Conservation (phyloP, 2,329 filamentous ascomycete genomes). For the Alternaria dauci region DNA sequence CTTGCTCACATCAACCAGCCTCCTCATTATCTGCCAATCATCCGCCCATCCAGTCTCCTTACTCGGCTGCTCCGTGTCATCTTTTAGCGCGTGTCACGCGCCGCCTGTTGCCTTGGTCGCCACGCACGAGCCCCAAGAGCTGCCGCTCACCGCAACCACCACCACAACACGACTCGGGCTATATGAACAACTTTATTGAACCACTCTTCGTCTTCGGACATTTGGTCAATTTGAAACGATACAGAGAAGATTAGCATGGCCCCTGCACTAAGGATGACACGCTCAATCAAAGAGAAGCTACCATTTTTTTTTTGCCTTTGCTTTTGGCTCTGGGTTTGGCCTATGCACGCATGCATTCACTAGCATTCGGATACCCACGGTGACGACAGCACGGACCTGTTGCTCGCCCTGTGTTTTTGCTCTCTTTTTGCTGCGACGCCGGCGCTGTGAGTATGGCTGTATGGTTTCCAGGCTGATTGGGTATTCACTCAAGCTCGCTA, state of each 20-base stretch:
- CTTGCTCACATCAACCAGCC: not conserved
- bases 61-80: not conserved
- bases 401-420: not conserved
- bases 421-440: conserved; percentile 1
- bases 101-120: conserved; percentile 3
- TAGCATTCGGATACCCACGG: not conserved
- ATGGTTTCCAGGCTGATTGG: not conserved
- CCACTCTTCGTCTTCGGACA: conserved; percentile 20
- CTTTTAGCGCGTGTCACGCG: not conserved
- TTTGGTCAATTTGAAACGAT: conserved; percentile 43
- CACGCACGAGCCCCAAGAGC: not conserved
- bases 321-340: not conserved
- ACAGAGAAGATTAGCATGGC: conserved; percentile 58
- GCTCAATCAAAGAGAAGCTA: conserved; percentile 49
- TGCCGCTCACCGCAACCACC: not conserved
- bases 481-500: not conserved
- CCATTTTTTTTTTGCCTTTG: conserved; percentile 30
- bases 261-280: conserved; percentile 91
- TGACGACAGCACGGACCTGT: not conserved
- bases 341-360: not conserved
- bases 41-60: not conserved
- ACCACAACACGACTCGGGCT: not conserved
- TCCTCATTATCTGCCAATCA: not conserved
- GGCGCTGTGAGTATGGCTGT: not conserved
- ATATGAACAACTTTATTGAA: not conserved